Percentiles rank a stretch among this genome's conserved stretches.
These are phyloP conservation scores for Thelonectria rubi DNA, from an alignment of 2,329 filamentous ascomycete species.

Conservation along the genomic window DNA sequence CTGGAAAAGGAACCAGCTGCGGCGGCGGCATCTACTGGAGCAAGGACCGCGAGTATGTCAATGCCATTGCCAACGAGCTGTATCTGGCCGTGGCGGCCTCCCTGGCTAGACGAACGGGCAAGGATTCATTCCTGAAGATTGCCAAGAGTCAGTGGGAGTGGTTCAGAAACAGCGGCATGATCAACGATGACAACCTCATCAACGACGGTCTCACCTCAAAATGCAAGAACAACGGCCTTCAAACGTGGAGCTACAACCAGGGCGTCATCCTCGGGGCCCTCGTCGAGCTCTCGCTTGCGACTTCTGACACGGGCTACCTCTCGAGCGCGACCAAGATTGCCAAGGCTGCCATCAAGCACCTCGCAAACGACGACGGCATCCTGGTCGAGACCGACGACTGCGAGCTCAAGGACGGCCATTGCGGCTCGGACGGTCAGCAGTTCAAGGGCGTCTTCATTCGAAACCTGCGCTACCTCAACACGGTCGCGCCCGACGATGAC, in stretches of 20 bases:
- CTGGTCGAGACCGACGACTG: conserved; percentile 52
- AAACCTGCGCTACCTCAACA: conserved; percentile 68
- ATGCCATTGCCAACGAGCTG: conserved; percentile 67
- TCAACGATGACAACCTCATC: conserved; percentile 59
- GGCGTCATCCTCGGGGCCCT: conserved; percentile 65
- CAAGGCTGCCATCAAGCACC: conserved; percentile 57
- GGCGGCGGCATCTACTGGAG: conserved; percentile 67
- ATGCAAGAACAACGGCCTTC: conserved; percentile 62
- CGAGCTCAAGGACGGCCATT: conserved; percentile 48
- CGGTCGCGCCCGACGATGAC: conserved; percentile 56
- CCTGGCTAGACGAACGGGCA: conserved; percentile 57
- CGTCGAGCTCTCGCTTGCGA: conserved; percentile 60
- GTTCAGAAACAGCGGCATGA: conserved; percentile 61
- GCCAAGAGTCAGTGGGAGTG: conserved; percentile 63
- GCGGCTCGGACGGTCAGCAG: conserved; percentile 63
- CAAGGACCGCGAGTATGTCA: conserved; percentile 60
- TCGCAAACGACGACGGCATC: conserved; percentile 57
- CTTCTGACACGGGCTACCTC: conserved; percentile 53
- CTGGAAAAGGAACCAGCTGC: conserved; percentile 57
- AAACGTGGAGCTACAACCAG: conserved; percentile 66
- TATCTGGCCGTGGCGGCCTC: conserved; percentile 63
- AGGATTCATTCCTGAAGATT: conserved; percentile 55
- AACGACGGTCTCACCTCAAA: conserved; percentile 61
- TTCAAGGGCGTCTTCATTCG: conserved; percentile 79
- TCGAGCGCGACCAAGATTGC: conserved; percentile 59